phyloP scores from a whole-genome alignment of 2,329 filamentous ascomycete species.

The Falciphora oryzae region DNA sequence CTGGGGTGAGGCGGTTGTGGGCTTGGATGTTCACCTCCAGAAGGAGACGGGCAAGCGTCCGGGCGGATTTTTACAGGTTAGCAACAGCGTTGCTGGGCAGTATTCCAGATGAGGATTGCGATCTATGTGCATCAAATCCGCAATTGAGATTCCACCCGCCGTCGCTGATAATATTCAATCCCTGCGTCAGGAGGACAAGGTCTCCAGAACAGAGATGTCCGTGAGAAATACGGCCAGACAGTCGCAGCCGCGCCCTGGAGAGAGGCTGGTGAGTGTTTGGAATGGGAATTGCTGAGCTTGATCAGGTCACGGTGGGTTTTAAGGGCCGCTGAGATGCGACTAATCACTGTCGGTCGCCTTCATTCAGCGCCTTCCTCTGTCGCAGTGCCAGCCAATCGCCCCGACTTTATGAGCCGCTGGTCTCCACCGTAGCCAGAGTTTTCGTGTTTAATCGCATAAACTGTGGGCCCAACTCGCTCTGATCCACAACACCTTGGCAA shows the following conservation, averaged over 20 bases:
- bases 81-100: background rate
- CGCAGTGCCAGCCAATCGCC: background rate
- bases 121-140: conserved; percentile 10
- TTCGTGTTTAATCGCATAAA: background rate
- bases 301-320: background rate
- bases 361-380: background rate
- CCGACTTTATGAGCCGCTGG: background rate
- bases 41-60: background rate
- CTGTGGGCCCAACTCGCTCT: background rate
- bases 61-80: background rate
- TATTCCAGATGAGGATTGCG: background rate
- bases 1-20: background rate
- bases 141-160: conserved; percentile 6
- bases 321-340: background rate
- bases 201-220: background rate
- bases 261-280: background rate
- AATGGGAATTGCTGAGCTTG: background rate
- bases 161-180: background rate
- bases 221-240: background rate
- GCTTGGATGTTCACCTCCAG: background rate
- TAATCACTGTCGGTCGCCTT: background rate
- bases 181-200: background rate
- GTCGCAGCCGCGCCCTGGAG: background rate
- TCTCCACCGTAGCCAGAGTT: background rate
- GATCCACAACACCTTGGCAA: background rate